phyloP scores from a whole-genome alignment of 225 moss, liverwort and hornwort genomes.

The Sphagnum tenellum region DNA sequence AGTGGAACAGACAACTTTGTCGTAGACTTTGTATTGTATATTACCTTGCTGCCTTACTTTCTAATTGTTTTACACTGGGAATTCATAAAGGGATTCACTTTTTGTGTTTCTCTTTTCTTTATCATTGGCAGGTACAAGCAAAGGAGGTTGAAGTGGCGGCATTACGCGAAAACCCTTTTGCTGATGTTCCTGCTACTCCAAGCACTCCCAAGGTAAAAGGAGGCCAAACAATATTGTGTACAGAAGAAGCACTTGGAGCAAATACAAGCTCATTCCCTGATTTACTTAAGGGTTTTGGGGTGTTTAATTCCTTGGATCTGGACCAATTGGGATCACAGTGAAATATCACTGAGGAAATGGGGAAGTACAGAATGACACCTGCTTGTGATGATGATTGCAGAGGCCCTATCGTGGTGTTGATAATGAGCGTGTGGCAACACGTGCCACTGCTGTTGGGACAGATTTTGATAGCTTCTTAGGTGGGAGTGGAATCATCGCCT shows the following conservation, averaged over 20 bases:
- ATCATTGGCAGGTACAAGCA: conserved; percentile 47
- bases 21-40: no score
- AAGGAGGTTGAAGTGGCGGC: conserved; percentile 71
- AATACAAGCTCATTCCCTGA: neutral
- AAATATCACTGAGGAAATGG: no score
- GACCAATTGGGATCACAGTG: neutral
- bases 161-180: conserved; percentile 88
- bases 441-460: conserved; percentile 74
- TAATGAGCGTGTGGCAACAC: conserved; percentile 80
- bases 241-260: neutral
- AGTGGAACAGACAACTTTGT: no score
- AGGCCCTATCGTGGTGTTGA: conserved; percentile 85
- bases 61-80: no score
- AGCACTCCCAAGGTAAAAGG: conserved; percentile 86
- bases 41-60: no score
- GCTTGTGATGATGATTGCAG: conserved; percentile 25
- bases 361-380: neutral
- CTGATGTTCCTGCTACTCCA: conserved; percentile 81
- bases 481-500: conserved; percentile 6
- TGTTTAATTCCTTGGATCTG: no score
- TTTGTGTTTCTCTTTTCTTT: neutral
- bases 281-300: neutral
- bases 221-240: neutral
- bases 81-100: no score
- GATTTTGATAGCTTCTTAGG: conserved; percentile 71